Percentiles rank a stretch among this genome's conserved stretches.
phyloP scores from a whole-genome alignment of 352 stramenopile species.

The Phytopythium mirpurense region DNA sequence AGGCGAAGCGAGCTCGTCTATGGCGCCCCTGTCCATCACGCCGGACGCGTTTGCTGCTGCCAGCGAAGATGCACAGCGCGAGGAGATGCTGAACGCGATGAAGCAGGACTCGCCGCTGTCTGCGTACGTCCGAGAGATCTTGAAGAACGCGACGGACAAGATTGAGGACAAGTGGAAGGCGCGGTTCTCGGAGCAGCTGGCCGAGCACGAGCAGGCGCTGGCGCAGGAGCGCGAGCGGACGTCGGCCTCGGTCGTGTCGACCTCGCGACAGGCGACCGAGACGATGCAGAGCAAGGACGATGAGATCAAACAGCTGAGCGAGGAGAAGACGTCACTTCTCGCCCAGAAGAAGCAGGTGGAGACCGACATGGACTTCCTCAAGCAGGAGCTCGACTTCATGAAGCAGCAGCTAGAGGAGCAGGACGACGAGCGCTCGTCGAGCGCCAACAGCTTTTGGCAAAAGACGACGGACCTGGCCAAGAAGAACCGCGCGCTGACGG shows the following conservation, averaged over 20 bases:
- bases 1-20: background rate
- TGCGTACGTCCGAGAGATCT: slow-evolving; percentile 63
- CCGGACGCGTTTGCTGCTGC: slow-evolving; percentile 12
- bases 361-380: slow-evolving; percentile 58
- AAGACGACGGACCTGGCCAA: slow-evolving; percentile 84
- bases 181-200: slow-evolving; percentile 61
- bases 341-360: slow-evolving; percentile 70
- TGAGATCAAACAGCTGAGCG: slow-evolving; percentile 63
- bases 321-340: slow-evolving; percentile 51
- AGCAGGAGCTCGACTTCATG: slow-evolving; percentile 64
- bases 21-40: background rate
- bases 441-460: slow-evolving; percentile 75
- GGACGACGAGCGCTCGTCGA: slow-evolving; percentile 67
- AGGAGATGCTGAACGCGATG: slow-evolving; percentile 33
- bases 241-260: slow-evolving; percentile 57
- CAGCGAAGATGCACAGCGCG: slow-evolving; percentile 28
- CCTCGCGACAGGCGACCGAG: slow-evolving; percentile 60
- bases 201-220: slow-evolving; percentile 62
- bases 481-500: slow-evolving; percentile 67
- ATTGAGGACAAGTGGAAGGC: slow-evolving; percentile 83
- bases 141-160: slow-evolving; percentile 72
- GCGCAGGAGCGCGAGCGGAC: slow-evolving; percentile 60
- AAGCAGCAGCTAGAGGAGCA: slow-evolving; percentile 67
- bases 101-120: slow-evolving; percentile 64
- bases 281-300: slow-evolving; percentile 75